A percentile compares a stretch with the other conserved stretches of the same genome.
Evolutionary conservation across 768 basidiomycete genomes (phyloP).

Genomic region (Suillus bovinus): DNA sequence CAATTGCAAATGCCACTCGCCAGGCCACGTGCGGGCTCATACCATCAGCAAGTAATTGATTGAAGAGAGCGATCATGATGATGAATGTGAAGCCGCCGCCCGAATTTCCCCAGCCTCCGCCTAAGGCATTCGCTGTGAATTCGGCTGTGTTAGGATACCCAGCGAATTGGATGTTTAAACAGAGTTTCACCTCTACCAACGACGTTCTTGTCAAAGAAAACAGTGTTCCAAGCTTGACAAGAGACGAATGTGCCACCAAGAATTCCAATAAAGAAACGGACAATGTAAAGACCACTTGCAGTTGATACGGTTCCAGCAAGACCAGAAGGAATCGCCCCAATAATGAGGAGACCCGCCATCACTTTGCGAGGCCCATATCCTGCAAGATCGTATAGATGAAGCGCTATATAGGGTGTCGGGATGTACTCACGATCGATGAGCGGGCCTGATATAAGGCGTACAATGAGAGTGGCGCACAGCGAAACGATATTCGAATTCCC

Average conservation of each 20-base stretch:
- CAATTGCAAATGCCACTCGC: constrained; percentile 54
- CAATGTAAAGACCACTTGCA: constrained; percentile 39
- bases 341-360: constrained; percentile 53
- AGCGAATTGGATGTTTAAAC: neutral
- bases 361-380: constrained; percentile 52
- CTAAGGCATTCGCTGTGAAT: constrained; percentile 49
- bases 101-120: constrained; percentile 54
- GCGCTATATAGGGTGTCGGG: neutral
- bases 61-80: constrained; percentile 56
- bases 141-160: neutral
- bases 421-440: constrained; percentile 42
- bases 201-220: constrained; percentile 54
- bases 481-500: constrained; percentile 53
- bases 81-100: constrained; percentile 53
- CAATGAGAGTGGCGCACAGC: constrained; percentile 47
- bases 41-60: constrained; percentile 36
- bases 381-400: constrained; percentile 10
- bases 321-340: constrained; percentile 60
- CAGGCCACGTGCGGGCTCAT: constrained; percentile 46
- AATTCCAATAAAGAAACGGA: constrained; percentile 63
- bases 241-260: constrained; percentile 63
- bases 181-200: constrained; percentile 36
- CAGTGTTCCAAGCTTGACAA: constrained; percentile 61
- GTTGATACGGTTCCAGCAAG: constrained; percentile 51
- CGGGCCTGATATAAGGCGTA: constrained; percentile 50